Conservation (phyloP, 495 filamentous ascomycete species). For the Podospora tetraspora region DNA sequence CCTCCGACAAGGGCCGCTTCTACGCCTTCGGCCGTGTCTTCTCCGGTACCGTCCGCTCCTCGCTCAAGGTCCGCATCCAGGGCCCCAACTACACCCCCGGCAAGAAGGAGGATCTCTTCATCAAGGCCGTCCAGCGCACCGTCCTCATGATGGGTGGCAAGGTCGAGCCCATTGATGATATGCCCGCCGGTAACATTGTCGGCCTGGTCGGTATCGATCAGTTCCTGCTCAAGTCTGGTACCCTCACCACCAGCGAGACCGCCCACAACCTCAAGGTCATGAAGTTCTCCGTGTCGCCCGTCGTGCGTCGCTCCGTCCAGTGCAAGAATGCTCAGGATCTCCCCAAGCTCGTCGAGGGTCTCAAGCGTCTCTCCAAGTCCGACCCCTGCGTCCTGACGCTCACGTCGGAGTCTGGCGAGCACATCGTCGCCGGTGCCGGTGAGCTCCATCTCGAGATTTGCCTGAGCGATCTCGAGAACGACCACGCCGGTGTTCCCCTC, state of each 20-base stretch:
- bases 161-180: conserved; percentile 98
- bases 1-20: conserved; percentile 99
- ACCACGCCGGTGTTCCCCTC: conserved; percentile 97
- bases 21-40: conserved; percentile 99
- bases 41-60: conserved; percentile 92
- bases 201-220: conserved; percentile 99
- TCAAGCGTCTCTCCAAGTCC: conserved; percentile 99
- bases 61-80: conserved; percentile 99
- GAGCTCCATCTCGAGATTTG: conserved; percentile 99
- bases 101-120: conserved; percentile 97
- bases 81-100: conserved; percentile 97
- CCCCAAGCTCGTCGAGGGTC: conserved; percentile 99
- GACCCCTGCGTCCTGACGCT: conserved; percentile 93
- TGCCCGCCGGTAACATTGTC: conserved; percentile 98
- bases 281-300: conserved; percentile 99
- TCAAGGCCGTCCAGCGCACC: conserved; percentile 99
- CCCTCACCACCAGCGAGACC: conserved; percentile 91
- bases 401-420: conserved; percentile 90
- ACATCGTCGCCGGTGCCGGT: conserved; percentile 98
- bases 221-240: conserved; percentile 99
- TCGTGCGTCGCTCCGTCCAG: conserved; percentile 97
- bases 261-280: conserved; percentile 99
- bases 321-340: conserved; percentile 99
- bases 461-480: conserved; percentile 99
- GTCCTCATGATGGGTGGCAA: conserved; percentile 99